Evolutionary conservation across 2,329 filamentous ascomycete genomes (phyloP).

Genomic region (Bisporella sp.): DNA sequence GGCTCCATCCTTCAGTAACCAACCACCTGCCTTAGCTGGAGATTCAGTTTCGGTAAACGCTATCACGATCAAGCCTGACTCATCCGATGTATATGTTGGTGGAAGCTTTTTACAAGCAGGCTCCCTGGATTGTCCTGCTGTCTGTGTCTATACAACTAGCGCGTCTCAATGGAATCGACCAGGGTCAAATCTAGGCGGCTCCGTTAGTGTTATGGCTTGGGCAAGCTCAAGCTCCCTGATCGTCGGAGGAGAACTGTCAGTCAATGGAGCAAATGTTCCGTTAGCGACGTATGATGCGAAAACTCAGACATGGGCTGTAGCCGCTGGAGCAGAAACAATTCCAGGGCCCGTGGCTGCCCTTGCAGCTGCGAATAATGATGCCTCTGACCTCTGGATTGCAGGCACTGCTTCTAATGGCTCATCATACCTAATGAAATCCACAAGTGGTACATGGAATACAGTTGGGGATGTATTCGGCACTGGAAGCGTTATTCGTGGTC

Average conservation of each 20-base stretch:
- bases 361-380: constrained; percentile 64
- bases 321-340: constrained; percentile 55
- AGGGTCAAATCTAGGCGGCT: constrained; percentile 64
- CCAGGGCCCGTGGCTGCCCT: constrained; percentile 77
- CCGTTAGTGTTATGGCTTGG: constrained; percentile 71
- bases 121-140: constrained; percentile 69
- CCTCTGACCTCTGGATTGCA: constrained; percentile 73
- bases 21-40: constrained; percentile 71
- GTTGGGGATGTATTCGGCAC: constrained; percentile 56
- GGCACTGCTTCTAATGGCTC: constrained; percentile 64
- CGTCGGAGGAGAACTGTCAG: constrained; percentile 67
- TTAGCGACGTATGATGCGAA: constrained; percentile 69
- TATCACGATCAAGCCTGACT: constrained; percentile 65
- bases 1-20: constrained; percentile 54
- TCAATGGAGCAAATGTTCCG: constrained; percentile 57
- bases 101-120: constrained; percentile 81
- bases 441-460: constrained; percentile 63
- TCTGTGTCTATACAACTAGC: constrained; percentile 72
- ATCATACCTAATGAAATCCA: constrained; percentile 75
- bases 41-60: constrained; percentile 65
- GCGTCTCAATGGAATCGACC: constrained; percentile 73
- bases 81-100: constrained; percentile 74
- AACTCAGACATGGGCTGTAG: constrained; percentile 57
- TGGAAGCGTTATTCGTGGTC: constrained; percentile 63
- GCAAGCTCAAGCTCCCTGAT: constrained; percentile 63